Evolutionary conservation across 2,329 filamentous ascomycete species (phyloP).

Genomic region (Xylaria sp.): DNA sequence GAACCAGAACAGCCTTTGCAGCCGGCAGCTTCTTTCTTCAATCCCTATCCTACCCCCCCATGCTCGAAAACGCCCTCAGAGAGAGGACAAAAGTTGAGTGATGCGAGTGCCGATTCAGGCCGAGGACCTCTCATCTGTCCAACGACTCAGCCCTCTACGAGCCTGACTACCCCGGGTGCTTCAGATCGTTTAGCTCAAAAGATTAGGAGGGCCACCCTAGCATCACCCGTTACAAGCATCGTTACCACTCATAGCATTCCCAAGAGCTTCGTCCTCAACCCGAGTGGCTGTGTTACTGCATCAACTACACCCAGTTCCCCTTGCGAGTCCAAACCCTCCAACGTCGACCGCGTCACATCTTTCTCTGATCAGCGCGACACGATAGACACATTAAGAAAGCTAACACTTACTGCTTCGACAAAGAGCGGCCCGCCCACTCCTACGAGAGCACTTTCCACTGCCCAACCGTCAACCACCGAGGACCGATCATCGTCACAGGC

Average conservation of each 20-base stretch:
- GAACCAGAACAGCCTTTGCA: slow-evolving; percentile 48
- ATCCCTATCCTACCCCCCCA: slow-evolving; percentile 69
- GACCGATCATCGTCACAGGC: slow-evolving; percentile 48
- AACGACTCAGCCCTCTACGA: slow-evolving; percentile 52
- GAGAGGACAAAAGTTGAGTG: slow-evolving; percentile 56
- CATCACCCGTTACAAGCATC: slow-evolving; percentile 71
- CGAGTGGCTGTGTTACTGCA: slow-evolving; percentile 64
- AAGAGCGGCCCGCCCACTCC: slow-evolving; percentile 96
- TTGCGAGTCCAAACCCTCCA: slow-evolving; percentile 55
- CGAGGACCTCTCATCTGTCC: slow-evolving; percentile 50
- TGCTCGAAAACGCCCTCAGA: slow-evolving; percentile 61
- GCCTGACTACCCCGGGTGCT: slow-evolving; percentile 54
- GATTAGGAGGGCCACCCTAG: slow-evolving; percentile 58
- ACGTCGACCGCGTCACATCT: slow-evolving; percentile 51
- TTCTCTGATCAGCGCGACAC: slow-evolving; percentile 67
- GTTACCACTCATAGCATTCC: slow-evolving; percentile 72
- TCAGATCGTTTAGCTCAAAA: slow-evolving; percentile 57
- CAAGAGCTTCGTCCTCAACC: slow-evolving; percentile 76
- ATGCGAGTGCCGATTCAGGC: slow-evolving; percentile 55
- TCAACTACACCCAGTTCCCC: slow-evolving; percentile 65
- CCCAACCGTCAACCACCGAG: slow-evolving; percentile 62
- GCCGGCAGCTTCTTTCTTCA: slow-evolving; percentile 48
- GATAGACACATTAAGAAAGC: slow-evolving; percentile 79
- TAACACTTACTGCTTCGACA: slow-evolving; percentile 82
- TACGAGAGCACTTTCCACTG: slow-evolving; percentile 82